Percentiles rank a stretch among this genome's conserved stretches.
Evolutionary conservation across 345 rosid species (phyloP).

Genomic region (Eucalyptus marginata): DNA sequence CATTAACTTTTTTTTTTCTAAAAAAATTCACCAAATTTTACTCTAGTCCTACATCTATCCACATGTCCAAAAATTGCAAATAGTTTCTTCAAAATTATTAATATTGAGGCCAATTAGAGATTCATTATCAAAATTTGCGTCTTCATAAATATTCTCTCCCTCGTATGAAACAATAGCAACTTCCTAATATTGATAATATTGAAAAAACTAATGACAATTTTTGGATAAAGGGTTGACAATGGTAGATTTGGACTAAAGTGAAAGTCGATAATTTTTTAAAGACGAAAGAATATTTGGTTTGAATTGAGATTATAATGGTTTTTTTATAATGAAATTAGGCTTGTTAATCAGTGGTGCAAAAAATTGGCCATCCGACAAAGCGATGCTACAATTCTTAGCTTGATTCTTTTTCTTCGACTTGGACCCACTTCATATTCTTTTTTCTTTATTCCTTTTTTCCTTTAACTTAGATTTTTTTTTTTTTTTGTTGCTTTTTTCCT

Average conservation of each 20-base stretch:
- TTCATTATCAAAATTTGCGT: rapidly evolving
- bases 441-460: rapidly evolving
- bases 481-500: no score
- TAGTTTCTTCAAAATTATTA: no score
- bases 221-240: rapidly evolving
- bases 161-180: rapidly evolving
- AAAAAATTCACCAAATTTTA: no score
- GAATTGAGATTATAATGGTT: neutral
- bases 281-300: rapidly evolving
- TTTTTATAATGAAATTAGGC: neutral
- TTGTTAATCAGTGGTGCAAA: neutral
- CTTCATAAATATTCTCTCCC: rapidly evolving
- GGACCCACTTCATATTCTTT: neutral
- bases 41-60: rapidly evolving
- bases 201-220: rapidly evolving
- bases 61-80: rapidly evolving
- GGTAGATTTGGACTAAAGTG: neutral
- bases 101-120: rapidly evolving
- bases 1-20: no score
- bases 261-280: neutral
- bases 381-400: neutral
- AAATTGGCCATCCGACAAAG: neutral
- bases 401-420: neutral
- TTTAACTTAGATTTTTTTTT: no score
- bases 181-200: neutral